Evolutionary conservation across 176 grass and related monocot genomes (phyloP), one percentile per base, ranked within the genome.

Genomic region (Triticum urartu): DNA sequence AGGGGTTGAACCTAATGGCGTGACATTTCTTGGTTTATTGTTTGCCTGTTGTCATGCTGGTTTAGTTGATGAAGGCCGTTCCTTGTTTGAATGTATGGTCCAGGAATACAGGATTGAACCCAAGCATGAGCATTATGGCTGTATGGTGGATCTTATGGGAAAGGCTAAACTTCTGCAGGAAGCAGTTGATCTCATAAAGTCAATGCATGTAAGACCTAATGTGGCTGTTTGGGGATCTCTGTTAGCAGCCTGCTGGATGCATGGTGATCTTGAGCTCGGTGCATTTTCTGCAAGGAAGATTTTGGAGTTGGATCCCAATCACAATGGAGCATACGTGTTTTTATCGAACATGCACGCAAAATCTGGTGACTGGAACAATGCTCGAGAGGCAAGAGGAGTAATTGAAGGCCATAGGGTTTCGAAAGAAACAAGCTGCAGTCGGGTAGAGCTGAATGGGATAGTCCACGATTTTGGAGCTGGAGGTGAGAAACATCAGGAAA

Each of bases 71-170:
- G 96, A 98, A 75, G 92, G 91, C 4, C 78, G 75, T 42, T 86
- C 22, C 38, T 80, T 95, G 60, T 98, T 98, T 72, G 73, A 84
- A 81, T 84, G 75, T 32, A 98, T 98, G 96, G 64, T 88, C 67
- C 43, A 77, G 12, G 81, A 92, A 43, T 85, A 91, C 87, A 89
- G 67, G 72, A 91, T 98, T 79, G 85, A 92, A 58, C 96, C 93
- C 20, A 89, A 79, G 63, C 64, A 63, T 52, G 93, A 95, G 58
- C 93, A 98, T 77, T 98, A 92, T 59, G 92, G 90, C 5, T 98
- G 96, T 84, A 92, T 98, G 90, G 91, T 98, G 83, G 92, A 98
- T 92, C 90, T 95, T 72, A 81, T 92, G 42, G 93, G 90, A 45
- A 92, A 92, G 15, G 79, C 93, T 75, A 92, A 84, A 88, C 79